Percentiles rank a stretch among this genome's conserved stretches.
These are phyloP conservation scores for Ophiostoma novo-ulmi DNA, from an alignment of 2,329 filamentous ascomycete genomes.

Conservation along the genomic window DNA sequence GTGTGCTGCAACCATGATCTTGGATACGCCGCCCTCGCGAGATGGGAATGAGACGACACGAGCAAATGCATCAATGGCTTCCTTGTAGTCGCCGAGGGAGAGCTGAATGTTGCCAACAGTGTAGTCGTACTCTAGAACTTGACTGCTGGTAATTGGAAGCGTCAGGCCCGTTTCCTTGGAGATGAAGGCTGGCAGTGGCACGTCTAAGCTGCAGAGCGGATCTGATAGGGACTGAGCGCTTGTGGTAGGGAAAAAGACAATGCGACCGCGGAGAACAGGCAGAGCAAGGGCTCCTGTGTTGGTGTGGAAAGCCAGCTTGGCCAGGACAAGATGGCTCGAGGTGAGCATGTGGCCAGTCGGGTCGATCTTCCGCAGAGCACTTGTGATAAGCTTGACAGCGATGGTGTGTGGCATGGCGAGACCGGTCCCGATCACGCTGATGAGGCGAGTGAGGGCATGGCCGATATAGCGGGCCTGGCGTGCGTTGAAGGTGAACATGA, in stretches of 20 bases:
- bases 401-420: slow-evolving; percentile 41
- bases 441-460: slow-evolving; percentile 39
- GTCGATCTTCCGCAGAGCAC: slow-evolving; percentile 61
- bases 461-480: slow-evolving; percentile 51
- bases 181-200: slow-evolving; percentile 54
- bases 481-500: slow-evolving; percentile 47
- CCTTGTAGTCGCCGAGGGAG: slow-evolving; percentile 55
- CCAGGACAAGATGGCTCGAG: slow-evolving; percentile 29
- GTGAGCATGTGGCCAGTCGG: slow-evolving; percentile 43
- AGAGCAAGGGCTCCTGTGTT: slow-evolving; percentile 51
- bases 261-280: slow-evolving; percentile 58
- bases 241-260: slow-evolving; percentile 52
- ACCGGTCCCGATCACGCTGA: slow-evolving; percentile 39
- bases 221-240: background rate
- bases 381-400: slow-evolving; percentile 43
- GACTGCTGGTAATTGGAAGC: slow-evolving; percentile 44
- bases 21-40: slow-evolving; percentile 58
- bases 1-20: slow-evolving; percentile 81
- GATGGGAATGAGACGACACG: slow-evolving; percentile 63
- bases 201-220: slow-evolving; percentile 42
- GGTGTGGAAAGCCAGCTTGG: slow-evolving; percentile 48
- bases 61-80: slow-evolving; percentile 58
- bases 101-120: slow-evolving; percentile 64
- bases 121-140: slow-evolving; percentile 64
- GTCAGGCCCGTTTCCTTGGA: slow-evolving; percentile 55